Evolutionary conservation across 768 basidiomycete species (phyloP), one percentile per base, ranked within the genome.

Genomic region (Kondoa malvinella): DNA sequence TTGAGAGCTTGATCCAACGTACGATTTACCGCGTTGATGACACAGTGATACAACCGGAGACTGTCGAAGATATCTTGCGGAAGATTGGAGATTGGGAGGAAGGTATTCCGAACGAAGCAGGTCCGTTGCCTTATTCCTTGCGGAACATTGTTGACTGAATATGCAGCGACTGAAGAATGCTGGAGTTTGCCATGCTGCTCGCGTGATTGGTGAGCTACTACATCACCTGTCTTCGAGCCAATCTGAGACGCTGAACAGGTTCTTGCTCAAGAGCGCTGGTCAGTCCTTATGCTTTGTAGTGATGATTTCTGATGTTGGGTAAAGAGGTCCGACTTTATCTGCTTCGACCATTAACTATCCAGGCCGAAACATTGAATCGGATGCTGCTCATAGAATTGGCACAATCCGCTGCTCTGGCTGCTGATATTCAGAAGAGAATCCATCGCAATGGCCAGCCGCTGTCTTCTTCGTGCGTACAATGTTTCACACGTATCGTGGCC

Each of bases 251-350:
- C 40, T 50, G 40, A 21, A 50, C n/a, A 50, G 40, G 40, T 50
- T 50, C 21, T 50, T 50, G 40, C 40, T 50, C 40, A 50, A 50
- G 40, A 50, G 40, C 40, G 40, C 40, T 50, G 40, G 40, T 50
- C 12, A 21, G 40, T 50, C 8, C 21, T 50, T 50, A 50, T 50
- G 40, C 8, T 8, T 50, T 50, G 40, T 50, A 50, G 40, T 50
- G 21, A 8, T 50, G 21, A 50, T 8, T 8, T 21, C 40, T 8
- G 8, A 8, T 21, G 40, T 8, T 50, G 4, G 25, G 8, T 60
- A 8, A 4, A 60, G 58, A 29, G 61, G 61, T 33, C 12, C 61
- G 61, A 8, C 61, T 63, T 3, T 63, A 27, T 63, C 61, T 63
- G 8, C 31, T 63, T 4, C 61, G 61, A 17, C 61, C 61, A 17